Base-by-base conservation (phyloP, 169 alveolate species). In the Plasmodium gallinaceum region DNA sequence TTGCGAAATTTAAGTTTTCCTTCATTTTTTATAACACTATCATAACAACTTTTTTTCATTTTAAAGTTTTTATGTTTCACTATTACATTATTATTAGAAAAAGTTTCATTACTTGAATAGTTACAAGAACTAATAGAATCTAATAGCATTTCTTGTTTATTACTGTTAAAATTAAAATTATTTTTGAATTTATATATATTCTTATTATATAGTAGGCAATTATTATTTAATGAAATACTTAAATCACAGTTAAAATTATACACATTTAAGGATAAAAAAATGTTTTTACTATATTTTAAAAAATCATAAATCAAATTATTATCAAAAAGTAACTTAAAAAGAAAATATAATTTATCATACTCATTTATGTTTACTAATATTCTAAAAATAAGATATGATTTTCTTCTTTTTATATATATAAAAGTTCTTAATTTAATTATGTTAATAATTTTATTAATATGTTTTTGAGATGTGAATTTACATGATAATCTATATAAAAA, bases 401-500 rank as follows among this genome's bases (percentile, higher is more conserved):
- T 76, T 39, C 32, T 76, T 26, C 54, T 76, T 76, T 51, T 76
- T 43, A 76, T 22, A 76, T 76, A 76, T 5, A 4, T 20, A 14
- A 16, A 61, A 48, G 51, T 32, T 76, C 89, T 43, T 52, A 42
- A 46, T 39, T 64, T 76, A 22, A 76, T 52, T 39, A 76, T 62
- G 22, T 46, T 6, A 48, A 2, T 26, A 64, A 76, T 64, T 22
- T 65, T 16, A 7, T 18, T 65, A 54, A 64, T 64, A 42, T 76
- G 89, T 57, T 37, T 22, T 24, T 65, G 54, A 8, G 89, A 76
- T 18, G 89, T 76, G 42, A 64, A 64, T 64, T 64, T 62, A 39
- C 74, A 62, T 4, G 89, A 65, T 48, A 76, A n/a, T 64, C 46
- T 76, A 45, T 76, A 76, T 42, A 76, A 76, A 22, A 76, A 76